These are phyloP conservation scores for Batrachochytrium dendrobatidis DNA, from an alignment of 371 early-diverging fungal species.

Conservation along the genomic window DNA sequence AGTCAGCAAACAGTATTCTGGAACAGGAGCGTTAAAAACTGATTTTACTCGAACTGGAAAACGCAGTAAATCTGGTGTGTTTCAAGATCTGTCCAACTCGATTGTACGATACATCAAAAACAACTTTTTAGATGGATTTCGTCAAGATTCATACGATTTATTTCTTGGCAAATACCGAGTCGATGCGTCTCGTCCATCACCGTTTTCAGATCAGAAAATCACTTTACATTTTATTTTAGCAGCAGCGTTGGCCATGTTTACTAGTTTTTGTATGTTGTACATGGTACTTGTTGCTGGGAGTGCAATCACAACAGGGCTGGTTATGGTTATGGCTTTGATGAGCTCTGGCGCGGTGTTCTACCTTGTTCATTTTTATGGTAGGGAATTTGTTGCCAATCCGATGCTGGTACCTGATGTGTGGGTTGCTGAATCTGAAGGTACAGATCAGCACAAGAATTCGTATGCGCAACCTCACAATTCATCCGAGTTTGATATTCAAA, in stretches of 20 bases:
- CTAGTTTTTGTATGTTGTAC: background rate
- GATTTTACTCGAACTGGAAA: constrained; percentile 93
- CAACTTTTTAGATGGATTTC: constrained; percentile 85
- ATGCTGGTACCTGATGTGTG: constrained; percentile 7
- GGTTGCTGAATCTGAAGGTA: too few species aligned
- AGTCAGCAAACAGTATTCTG: constrained; percentile 90
- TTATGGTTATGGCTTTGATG: background rate
- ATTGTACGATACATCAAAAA: constrained; percentile 81
- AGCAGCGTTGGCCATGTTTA: background rate
- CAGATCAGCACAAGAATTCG: too few species aligned
- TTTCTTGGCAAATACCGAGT: constrained; percentile 65
- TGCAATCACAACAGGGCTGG: background rate
- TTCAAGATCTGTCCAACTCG: constrained; percentile 80
- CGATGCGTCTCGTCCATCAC: constrained; percentile 17
- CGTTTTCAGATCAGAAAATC: constrained; percentile 1
- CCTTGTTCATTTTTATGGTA: constrained; percentile 21
- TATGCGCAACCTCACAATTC: too few species aligned
- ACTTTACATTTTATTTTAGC: background rate
- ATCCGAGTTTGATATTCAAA: too few species aligned
- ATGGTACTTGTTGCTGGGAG: background rate
- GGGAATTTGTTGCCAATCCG: constrained; percentile 31
- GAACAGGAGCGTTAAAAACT: constrained; percentile 97
- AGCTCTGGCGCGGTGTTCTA: background rate
- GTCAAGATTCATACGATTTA: constrained; percentile 80
- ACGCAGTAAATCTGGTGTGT: constrained; percentile 71